Base-by-base conservation (phyloP, 1,139 yeast species). In the Yamadazyma buinensis region DNA sequence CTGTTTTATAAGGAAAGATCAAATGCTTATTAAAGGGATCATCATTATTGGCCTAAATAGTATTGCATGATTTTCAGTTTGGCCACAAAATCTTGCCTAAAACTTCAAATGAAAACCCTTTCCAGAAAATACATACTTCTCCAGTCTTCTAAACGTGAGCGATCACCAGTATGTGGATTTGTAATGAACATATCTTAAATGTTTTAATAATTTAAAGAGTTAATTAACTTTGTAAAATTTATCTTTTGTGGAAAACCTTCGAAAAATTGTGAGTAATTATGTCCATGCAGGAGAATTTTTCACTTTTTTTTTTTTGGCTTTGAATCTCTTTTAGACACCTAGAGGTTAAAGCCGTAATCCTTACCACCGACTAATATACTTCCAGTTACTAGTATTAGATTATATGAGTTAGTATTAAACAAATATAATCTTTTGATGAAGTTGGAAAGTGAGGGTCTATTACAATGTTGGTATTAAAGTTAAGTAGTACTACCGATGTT, bases 141-240 rank as follows among this genome's bases (percentile, higher is more conserved):
- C 95, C 95, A 86, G 64, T 87, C 95, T 63, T 87, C 95, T 54
- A 84, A 61, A 48, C 92, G 77, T 43, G 75, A 55, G 59, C 94
- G 78, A 64, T 86, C 95, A 38, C 95, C 96, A 40, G 80, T 72
- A 61, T 85, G 74, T 28, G 80, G 83, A 70, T 87, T 87, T 51
- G 82, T 75, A 52, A 84, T 80, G 75, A 85, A 87, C 95, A 86
- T 86, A 7, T 33, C n/a, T n/a, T n/a, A n/a, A n/a, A n/a, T n/a
- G n/a, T n/a, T n/a, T n/a, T 38, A 23, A 19, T 28, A 15, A 15
- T n/a, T 11, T 15, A 13, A 30, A 10, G 23, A 22, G 9, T 22
- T 22, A 10, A 10, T 22, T 7, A 17, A 17, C 19, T 23, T 12
- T 23, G 25, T 23, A 13, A n/a, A n/a, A 23, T 6, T 27, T 30